Conservation (phyloP, 805 yeast species). For the Ogataea nonfermentans region DNA sequence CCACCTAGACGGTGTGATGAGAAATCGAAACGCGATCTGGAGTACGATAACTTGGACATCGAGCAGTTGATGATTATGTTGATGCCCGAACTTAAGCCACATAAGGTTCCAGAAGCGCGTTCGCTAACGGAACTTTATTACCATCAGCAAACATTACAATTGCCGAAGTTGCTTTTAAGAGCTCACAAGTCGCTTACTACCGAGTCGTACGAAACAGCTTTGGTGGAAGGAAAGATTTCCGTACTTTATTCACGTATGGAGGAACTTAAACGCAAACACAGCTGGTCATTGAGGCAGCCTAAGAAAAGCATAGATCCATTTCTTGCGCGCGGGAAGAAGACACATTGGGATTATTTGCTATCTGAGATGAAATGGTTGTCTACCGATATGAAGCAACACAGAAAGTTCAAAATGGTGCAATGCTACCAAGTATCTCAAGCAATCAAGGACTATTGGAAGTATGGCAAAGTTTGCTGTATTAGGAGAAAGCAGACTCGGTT, state of each 20-base stretch:
- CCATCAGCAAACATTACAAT: slow-evolving; percentile 82
- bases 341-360: slow-evolving; percentile 72
- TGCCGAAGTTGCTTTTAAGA: slow-evolving; percentile 75
- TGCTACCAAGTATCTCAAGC: slow-evolving; percentile 71
- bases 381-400: slow-evolving; percentile 67
- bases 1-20: slow-evolving; percentile 30
- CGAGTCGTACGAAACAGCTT: slow-evolving; percentile 77
- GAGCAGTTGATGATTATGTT: slow-evolving; percentile 44
- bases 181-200: slow-evolving; percentile 86
- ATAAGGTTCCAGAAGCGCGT: slow-evolving; percentile 52
- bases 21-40: slow-evolving; percentile 31
- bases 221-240: slow-evolving; percentile 87
- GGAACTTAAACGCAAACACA: slow-evolving; percentile 79
- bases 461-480: slow-evolving; percentile 69
- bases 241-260: slow-evolving; percentile 89
- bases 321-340: slow-evolving; percentile 33
- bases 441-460: slow-evolving; percentile 72
- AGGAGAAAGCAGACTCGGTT: slow-evolving; percentile 45
- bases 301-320: slow-evolving; percentile 68
- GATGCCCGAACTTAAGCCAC: slow-evolving; percentile 51
- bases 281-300: slow-evolving; percentile 92
- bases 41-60: slow-evolving; percentile 40
- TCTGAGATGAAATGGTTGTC: slow-evolving; percentile 86
- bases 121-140: slow-evolving; percentile 86
- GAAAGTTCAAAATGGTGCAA: slow-evolving; percentile 66